Percentiles rank a stretch among this genome's conserved stretches.
phyloP scores from a whole-genome alignment of 1,284 basidiomycete genomes.

The Cryptococcus depauperatus region DNA sequence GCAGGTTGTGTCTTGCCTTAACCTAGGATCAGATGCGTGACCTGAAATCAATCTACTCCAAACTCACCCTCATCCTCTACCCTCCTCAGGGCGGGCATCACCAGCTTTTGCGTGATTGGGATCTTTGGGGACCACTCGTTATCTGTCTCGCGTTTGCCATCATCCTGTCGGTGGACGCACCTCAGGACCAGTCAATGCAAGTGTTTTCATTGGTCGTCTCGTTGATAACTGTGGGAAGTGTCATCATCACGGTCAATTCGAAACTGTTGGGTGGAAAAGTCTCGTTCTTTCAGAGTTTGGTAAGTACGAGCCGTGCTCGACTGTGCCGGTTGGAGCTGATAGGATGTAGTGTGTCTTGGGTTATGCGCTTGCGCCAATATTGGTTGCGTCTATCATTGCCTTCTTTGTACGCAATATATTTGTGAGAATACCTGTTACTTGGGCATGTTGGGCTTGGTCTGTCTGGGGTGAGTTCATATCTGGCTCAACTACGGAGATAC shows the following conservation, averaged over 20 bases:
- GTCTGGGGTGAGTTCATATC: conserved; percentile 70
- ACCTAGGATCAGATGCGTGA: conserved; percentile 85
- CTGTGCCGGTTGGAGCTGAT: background rate
- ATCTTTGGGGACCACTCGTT: conserved; percentile 87
- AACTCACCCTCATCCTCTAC: conserved; percentile 85
- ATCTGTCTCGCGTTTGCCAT: conserved; percentile 76
- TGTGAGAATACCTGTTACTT: conserved; percentile 71
- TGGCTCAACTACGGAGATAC: background rate
- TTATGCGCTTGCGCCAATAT: conserved; percentile 82
- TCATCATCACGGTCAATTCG: conserved; percentile 84
- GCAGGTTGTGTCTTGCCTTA: background rate
- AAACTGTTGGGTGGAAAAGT: conserved; percentile 93
- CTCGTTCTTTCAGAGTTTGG: conserved; percentile 90
- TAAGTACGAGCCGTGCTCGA: conserved; percentile 13
- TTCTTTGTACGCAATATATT: conserved; percentile 79
- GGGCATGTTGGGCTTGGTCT: conserved; percentile 84
- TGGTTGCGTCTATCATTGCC: conserved; percentile 76
- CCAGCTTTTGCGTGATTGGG: conserved; percentile 85
- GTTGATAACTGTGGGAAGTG: conserved; percentile 77
- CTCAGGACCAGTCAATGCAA: conserved; percentile 68
- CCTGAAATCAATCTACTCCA: conserved; percentile 77
- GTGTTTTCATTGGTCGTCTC: conserved; percentile 89
- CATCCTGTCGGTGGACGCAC: conserved; percentile 81
- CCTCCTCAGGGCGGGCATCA: conserved; percentile 66
- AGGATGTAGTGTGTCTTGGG: conserved; percentile 61